Conservation (phyloP, 1,139 yeast species). For the Suhomyces bokatorum region DNA sequence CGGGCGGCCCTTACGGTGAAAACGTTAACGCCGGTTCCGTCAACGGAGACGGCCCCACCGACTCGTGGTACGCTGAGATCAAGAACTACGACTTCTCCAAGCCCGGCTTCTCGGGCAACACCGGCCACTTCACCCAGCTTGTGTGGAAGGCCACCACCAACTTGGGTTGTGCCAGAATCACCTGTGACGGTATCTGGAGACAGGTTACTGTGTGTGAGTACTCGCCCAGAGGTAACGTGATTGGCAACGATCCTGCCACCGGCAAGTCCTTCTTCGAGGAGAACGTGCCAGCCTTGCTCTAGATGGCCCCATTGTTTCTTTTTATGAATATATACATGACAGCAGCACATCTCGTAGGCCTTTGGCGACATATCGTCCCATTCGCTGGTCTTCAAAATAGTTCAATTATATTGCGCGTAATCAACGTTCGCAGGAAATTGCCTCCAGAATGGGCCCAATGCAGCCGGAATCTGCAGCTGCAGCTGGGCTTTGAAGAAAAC, state of each 20-base stretch:
- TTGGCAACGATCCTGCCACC: slow-evolving; percentile 35
- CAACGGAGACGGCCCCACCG: slow-evolving; percentile 52
- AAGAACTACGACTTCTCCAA: slow-evolving; percentile 45
- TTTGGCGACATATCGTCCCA: too few relatives aligned
- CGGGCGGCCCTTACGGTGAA: slow-evolving; percentile 58
- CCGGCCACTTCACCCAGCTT: slow-evolving; percentile 70
- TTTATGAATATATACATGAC: background rate
- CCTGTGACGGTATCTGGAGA: slow-evolving; percentile 50
- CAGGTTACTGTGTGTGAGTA: slow-evolving; percentile 73
- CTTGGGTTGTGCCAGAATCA: slow-evolving; percentile 62
- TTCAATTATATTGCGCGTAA: too few relatives aligned
- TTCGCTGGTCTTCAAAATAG: too few relatives aligned
- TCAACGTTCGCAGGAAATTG: too few relatives aligned
- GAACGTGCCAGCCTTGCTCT: slow-evolving; percentile 46
- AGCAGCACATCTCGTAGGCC: background rate
- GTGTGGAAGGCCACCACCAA: slow-evolving; percentile 60
- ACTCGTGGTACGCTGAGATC: slow-evolving; percentile 69
- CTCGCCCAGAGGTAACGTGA: slow-evolving; percentile 58
- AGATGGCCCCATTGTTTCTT: background rate
- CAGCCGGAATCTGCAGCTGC: background rate
- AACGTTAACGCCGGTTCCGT: slow-evolving; percentile 57
- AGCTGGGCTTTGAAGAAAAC: background rate
- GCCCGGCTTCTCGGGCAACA: slow-evolving; percentile 45
- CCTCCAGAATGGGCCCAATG: too few relatives aligned
- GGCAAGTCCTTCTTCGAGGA: slow-evolving; percentile 45